Evolutionary conservation across 208 protist species (phyloP).

Genomic region (Wallacemonas sp.): DNA sequence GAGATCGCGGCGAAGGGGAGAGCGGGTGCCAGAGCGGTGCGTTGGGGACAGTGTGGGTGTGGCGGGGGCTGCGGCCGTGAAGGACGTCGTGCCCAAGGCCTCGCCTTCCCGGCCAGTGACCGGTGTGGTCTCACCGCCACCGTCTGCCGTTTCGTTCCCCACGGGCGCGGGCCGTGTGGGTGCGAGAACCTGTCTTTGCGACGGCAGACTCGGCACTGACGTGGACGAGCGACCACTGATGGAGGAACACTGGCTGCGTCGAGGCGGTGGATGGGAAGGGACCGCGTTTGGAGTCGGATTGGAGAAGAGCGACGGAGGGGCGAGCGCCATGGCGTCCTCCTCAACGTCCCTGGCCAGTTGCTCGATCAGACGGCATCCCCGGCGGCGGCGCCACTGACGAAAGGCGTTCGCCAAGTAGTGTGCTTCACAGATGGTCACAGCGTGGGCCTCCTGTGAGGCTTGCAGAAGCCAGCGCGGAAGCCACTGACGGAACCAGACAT

Average conservation of each 20-base stretch:
- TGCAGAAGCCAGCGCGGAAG: conserved; percentile 48
- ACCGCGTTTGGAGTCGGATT: no score
- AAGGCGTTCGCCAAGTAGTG: conserved; percentile 27
- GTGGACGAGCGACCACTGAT: conserved; percentile 4
- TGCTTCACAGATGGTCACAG: conserved; percentile 28
- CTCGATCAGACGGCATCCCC: conserved; percentile 48
- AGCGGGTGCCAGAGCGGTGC: neutral
- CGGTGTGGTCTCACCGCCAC: no score
- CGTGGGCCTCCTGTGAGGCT: conserved; percentile 41
- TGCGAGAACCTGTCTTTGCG: neutral
- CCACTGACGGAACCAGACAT: conserved; percentile 62
- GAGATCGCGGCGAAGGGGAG: neutral
- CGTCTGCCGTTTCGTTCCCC: no score
- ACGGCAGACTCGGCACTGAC: conserved; percentile 5
- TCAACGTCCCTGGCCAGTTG: conserved; percentile 11
- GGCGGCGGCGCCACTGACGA: conserved; percentile 49
- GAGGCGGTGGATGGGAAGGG: neutral
- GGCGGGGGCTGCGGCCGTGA: neutral
- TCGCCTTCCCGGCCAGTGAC: no score
- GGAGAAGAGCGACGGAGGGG: no score
- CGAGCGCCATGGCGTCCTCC: neutral
- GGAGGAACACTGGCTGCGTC: conserved; percentile 9
- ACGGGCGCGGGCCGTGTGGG: no score
- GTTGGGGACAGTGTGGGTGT: neutral
- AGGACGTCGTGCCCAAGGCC: no score